These are phyloP conservation scores for Saccharomycopsis lassenensis DNA, from an alignment of 805 yeast genomes.

Conservation along the genomic window DNA sequence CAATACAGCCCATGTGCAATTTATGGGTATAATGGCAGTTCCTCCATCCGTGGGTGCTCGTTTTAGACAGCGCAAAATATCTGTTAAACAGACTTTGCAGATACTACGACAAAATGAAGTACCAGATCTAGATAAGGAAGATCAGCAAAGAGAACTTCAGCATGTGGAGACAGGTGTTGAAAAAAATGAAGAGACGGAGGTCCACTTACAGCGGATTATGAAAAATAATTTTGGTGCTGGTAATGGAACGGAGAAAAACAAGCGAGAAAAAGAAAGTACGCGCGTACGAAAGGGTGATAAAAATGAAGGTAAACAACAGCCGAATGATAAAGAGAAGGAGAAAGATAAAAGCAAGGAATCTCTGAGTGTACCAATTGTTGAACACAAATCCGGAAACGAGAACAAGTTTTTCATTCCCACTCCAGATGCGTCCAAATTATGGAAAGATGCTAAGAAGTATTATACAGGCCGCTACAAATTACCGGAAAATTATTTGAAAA, in stretches of 20 bases:
- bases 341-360: too few species aligned
- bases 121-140: constrained; percentile 68
- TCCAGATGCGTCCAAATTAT: constrained; percentile 80
- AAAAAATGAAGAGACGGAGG: constrained; percentile 94
- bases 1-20: too few species aligned
- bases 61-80: constrained; percentile 89
- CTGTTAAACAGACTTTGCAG: constrained; percentile 78
- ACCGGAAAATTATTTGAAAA: constrained; percentile 75
- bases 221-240: constrained; percentile 62
- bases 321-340: neutral
- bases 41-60: constrained; percentile 34
- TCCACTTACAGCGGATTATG: constrained; percentile 86
- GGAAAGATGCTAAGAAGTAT: constrained; percentile 68
- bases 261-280: too few species aligned
- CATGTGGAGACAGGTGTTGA: constrained; percentile 97
- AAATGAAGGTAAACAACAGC: neutral
- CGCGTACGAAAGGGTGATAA: neutral
- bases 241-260: too few species aligned
- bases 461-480: constrained; percentile 57
- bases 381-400: constrained; percentile 18
- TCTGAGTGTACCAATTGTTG: too few species aligned
- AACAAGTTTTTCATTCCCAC: constrained; percentile 72
- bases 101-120: constrained; percentile 70
- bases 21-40: constrained; percentile 14
- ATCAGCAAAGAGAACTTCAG: constrained; percentile 71